These are phyloP conservation scores for Pleurotus giganteus DNA, from an alignment of 768 basidiomycete species.

Conservation along the genomic window DNA sequence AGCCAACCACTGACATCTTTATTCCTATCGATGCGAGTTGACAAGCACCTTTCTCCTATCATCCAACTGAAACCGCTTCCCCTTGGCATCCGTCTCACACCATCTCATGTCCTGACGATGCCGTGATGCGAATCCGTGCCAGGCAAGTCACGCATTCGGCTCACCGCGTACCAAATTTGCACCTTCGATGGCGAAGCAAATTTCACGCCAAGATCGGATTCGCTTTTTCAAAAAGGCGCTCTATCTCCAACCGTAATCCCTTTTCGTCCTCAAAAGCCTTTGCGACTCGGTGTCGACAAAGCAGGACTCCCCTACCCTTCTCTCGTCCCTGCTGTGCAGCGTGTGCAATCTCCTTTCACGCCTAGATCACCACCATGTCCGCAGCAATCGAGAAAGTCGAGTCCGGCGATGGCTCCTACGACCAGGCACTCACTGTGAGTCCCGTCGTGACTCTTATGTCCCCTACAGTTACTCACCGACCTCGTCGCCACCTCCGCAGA, in stretches of 20 bases:
- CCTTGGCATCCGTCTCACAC: slow-evolving; percentile 1
- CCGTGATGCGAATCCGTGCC: background rate
- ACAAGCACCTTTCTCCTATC: too few relatives aligned
- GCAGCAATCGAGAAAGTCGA: slow-evolving; percentile 8
- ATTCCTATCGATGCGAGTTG: too few relatives aligned
- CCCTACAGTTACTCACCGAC: background rate
- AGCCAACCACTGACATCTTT: too few relatives aligned
- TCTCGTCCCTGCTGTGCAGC: slow-evolving; percentile 4
- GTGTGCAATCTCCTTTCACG: background rate
- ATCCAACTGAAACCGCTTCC: background rate
- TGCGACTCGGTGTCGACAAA: background rate
- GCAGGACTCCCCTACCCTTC: background rate
- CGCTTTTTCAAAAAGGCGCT: background rate
- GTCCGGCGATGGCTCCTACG: background rate
- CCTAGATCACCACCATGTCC: background rate
- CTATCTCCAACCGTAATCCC: slow-evolving; percentile 1
- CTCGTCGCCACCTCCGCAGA: background rate
- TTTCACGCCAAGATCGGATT: background rate
- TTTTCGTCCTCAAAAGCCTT: slow-evolving; percentile 5
- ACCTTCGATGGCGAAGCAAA: background rate
- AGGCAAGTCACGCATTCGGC: background rate
- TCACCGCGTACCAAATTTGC: background rate
- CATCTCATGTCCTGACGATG: background rate
- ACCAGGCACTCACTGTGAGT: background rate
- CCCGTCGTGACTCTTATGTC: background rate